Percentiles rank a stretch among this genome's conserved stretches.
phyloP scores from a whole-genome alignment of 148 eudicot species.

The Rhododendron mucronatum region DNA sequence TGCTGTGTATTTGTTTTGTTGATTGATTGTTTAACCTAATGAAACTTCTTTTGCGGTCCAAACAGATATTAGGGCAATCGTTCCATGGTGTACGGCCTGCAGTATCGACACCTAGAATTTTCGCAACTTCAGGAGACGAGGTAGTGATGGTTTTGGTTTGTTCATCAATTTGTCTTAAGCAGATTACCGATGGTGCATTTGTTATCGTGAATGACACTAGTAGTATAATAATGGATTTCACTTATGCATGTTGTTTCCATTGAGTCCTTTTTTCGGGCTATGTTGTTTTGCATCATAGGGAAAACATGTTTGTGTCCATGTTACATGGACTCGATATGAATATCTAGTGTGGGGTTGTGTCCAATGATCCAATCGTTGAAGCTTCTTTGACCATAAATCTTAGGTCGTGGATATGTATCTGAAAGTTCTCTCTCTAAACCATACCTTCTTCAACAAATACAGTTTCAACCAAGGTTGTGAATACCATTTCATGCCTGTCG shows the following conservation, averaged over 20 bases:
- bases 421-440: background rate
- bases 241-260: background rate
- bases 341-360: background rate
- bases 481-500: too few species aligned
- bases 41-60: background rate
- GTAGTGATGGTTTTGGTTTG: conserved; percentile 10
- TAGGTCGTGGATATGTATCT: background rate
- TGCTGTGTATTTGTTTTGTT: background rate
- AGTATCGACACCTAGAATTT: conserved; percentile 15
- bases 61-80: conserved; percentile 30
- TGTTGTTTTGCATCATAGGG: background rate
- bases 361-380: background rate
- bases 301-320: background rate
- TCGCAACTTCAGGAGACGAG: conserved; percentile 23
- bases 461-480: background rate
- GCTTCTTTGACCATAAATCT: background rate
- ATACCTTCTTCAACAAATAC: background rate
- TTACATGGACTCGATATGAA: background rate
- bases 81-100: conserved; percentile 17
- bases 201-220: background rate
- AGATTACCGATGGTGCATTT: background rate
- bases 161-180: background rate
- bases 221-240: too few species aligned
- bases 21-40: background rate
- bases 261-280: background rate